Percentiles rank a stretch among this genome's conserved stretches.
These are phyloP conservation scores for Tolypocladium tropicale DNA, from an alignment of 2,329 filamentous ascomycete species.

Conservation along the genomic window DNA sequence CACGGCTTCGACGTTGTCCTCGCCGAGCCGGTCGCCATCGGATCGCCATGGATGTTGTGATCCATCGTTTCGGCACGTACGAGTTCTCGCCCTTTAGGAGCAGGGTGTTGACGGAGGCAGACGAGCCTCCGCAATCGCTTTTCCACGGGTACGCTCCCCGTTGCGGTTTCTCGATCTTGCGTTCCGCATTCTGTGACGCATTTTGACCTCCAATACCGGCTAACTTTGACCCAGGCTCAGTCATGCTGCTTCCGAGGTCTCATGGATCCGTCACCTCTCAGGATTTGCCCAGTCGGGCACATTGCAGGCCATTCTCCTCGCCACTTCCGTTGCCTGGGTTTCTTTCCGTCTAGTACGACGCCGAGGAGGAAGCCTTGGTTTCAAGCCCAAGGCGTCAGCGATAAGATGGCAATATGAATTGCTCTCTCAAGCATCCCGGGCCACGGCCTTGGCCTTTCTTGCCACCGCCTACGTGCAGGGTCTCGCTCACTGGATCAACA, in stretches of 20 bases:
- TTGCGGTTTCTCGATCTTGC: background rate
- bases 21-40: background rate
- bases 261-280: conserved; percentile 29
- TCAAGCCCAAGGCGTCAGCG: conserved; percentile 23
- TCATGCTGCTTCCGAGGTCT: conserved; percentile 7
- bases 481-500: conserved; percentile 25
- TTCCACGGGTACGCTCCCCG: background rate
- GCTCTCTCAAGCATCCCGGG: conserved; percentile 28
- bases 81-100: conserved; percentile 18
- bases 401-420: conserved; percentile 33
- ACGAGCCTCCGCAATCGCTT: background rate
- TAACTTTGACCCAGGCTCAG: background rate
- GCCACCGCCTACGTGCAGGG: conserved; percentile 22
- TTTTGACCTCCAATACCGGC: background rate
- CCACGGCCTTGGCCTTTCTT: conserved; percentile 27
- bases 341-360: conserved; percentile 21
- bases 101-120: background rate
- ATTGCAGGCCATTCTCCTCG: conserved; percentile 25
- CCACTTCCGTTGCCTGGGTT: conserved; percentile 25
- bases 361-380: conserved; percentile 13
- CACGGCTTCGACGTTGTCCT: background rate
- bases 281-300: conserved; percentile 29
- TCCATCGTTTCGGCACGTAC: conserved; percentile 18
- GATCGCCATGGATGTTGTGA: conserved; percentile 18
- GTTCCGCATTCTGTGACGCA: background rate